Percentiles rank a stretch among this genome's conserved stretches.
phyloP scores from a whole-genome alignment of 495 filamentous ascomycete species.

The Penicillium pancosmium region DNA sequence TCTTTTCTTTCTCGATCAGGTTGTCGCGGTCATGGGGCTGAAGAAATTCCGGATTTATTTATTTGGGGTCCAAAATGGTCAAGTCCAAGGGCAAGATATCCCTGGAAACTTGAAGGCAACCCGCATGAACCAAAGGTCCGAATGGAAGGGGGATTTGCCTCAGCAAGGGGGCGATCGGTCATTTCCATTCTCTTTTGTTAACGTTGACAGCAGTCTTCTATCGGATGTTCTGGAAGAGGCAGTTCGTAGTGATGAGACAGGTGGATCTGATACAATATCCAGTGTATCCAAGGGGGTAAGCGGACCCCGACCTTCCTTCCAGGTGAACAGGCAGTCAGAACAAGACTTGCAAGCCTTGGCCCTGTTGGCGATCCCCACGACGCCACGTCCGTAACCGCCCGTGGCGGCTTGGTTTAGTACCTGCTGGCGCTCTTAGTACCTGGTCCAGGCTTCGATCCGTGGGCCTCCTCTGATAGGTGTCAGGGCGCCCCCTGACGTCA shows the following conservation, averaged over 20 bases:
- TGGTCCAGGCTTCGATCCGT: conserved; percentile 14
- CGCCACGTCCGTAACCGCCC: conserved; percentile 31
- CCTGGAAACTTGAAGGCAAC: not conserved
- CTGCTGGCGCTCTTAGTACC: conserved; percentile 14
- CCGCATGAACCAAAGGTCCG: not conserved
- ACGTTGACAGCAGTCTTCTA: conserved; percentile 11
- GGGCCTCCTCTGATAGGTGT: conserved; percentile 5
- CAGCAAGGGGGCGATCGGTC: not conserved
- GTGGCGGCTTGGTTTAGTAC: conserved; percentile 12
- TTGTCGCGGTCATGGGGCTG: not conserved
- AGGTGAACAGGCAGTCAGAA: conserved; percentile 13
- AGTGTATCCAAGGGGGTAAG: conserved; percentile 11
- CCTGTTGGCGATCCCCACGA: conserved; percentile 22
- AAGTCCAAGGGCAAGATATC: not conserved
- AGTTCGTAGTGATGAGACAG: not conserved
- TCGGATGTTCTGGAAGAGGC: conserved; percentile 22
- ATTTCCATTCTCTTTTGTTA: too few species aligned
- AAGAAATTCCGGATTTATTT: not conserved
- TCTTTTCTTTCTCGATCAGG: conserved; percentile 15
- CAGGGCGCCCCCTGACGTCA: conserved; percentile 6
- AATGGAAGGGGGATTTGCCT: conserved; percentile 16
- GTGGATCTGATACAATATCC: not conserved
- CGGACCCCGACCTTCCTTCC: conserved; percentile 10
- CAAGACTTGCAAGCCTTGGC: conserved; percentile 24
- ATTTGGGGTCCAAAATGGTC: not conserved